These are phyloP conservation scores for Syncephalastrum racemosum DNA, from an alignment of 371 early-diverging fungal species.

Conservation along the genomic window DNA sequence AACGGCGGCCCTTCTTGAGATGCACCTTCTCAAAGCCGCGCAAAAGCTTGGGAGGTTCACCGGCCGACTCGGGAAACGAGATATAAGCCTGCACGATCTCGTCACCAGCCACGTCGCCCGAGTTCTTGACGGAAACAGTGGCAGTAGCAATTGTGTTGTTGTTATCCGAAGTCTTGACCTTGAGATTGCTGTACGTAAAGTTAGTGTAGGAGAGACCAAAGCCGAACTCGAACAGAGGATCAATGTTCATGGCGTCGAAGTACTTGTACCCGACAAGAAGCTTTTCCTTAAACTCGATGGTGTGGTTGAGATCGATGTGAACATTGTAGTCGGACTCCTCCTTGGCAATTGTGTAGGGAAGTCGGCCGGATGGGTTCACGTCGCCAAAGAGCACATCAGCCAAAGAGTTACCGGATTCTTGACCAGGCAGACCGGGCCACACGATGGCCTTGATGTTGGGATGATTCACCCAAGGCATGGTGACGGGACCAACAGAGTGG, in stretches of 20 bases:
- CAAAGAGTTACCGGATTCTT: slow-evolving; percentile 53
- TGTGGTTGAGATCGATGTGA: slow-evolving; percentile 3
- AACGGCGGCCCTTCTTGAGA: slow-evolving; percentile 18
- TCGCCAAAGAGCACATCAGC: slow-evolving; percentile 56
- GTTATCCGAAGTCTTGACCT: not conserved
- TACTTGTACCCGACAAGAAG: slow-evolving; percentile 50
- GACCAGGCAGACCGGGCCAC: slow-evolving; percentile 51
- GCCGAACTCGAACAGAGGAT: slow-evolving; percentile 54
- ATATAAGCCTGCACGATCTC: slow-evolving; percentile 54
- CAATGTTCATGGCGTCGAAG: slow-evolving; percentile 42
- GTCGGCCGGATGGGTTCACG: slow-evolving; percentile 54
- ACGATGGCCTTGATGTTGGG: slow-evolving; percentile 58
- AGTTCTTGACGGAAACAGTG: slow-evolving; percentile 37
- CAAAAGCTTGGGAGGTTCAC: slow-evolving; percentile 43
- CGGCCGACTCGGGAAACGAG: slow-evolving; percentile 31
- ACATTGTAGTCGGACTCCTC: slow-evolving; percentile 34
- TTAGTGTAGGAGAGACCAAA: slow-evolving; percentile 57
- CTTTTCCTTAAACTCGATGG: slow-evolving; percentile 45
- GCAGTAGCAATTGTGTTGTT: slow-evolving; percentile 2
- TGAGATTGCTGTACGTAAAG: slow-evolving; percentile 36
- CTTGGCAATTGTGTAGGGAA: slow-evolving; percentile 51
- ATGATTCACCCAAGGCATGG: slow-evolving; percentile 58
- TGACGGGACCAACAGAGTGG: slow-evolving; percentile 57
- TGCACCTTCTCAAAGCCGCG: slow-evolving; percentile 46
- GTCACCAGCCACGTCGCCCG: slow-evolving; percentile 43